These are phyloP conservation scores for Malbranchea zuffiana DNA, from an alignment of 2,329 filamentous ascomycete species.

Conservation along the genomic window DNA sequence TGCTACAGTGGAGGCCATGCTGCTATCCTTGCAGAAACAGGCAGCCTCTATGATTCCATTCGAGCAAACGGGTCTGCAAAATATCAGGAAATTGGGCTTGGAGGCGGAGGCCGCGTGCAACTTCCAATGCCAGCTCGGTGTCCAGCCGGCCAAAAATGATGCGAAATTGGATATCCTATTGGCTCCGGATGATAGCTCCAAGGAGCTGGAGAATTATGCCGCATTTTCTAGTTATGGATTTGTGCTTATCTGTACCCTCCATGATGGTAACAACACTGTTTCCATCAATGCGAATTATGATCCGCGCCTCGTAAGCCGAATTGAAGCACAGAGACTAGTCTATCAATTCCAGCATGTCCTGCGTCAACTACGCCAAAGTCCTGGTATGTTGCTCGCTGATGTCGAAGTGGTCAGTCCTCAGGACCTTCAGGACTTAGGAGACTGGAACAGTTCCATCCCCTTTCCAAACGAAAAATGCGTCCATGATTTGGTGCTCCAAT, in stretches of 20 bases:
- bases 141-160: constrained; percentile 14
- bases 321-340: no score
- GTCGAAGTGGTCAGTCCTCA: neutral
- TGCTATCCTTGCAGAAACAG: constrained; percentile 44
- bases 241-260: no score
- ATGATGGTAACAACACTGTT: no score
- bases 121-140: constrained; percentile 32
- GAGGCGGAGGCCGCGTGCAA: constrained; percentile 32
- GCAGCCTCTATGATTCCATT: constrained; percentile 47
- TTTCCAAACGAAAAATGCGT: constrained; percentile 6
- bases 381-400: no score
- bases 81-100: constrained; percentile 43
- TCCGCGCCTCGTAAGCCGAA: no score
- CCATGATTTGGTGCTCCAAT: constrained; percentile 15
- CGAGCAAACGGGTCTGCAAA: constrained; percentile 38
- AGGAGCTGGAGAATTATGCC: no score
- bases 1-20: constrained; percentile 6
- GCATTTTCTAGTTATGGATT: no score
- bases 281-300: no score
- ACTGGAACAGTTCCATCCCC: constrained; percentile 2
- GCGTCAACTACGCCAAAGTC: neutral
- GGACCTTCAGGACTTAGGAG: neutral
- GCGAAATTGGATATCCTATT: neutral
- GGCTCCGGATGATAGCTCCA: no score
- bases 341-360: constrained; percentile 6